Percentiles rank a stretch among this genome's conserved stretches.
These are phyloP conservation scores for Penicillium expansum DNA, from an alignment of 2,329 filamentous ascomycete genomes.

Conservation along the genomic window DNA sequence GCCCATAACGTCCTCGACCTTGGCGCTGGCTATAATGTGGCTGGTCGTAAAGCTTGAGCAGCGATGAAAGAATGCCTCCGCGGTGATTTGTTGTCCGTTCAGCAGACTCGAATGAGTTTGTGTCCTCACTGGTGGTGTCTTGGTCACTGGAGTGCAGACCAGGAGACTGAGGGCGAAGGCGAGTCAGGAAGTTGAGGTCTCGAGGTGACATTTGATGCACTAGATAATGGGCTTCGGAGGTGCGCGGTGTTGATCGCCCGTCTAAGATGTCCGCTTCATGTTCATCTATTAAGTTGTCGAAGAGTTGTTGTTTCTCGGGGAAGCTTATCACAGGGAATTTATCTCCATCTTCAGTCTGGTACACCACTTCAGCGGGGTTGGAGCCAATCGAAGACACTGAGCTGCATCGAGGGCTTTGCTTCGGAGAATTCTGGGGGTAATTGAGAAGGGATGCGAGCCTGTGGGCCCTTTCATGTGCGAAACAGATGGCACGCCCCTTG, in stretches of 20 bases:
- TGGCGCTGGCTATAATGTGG: conserved; percentile 25
- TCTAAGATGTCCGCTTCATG: conserved; percentile 30
- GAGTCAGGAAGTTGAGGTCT: conserved; percentile 33
- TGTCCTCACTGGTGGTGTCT: conserved; percentile 35
- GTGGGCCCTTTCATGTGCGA: conserved; percentile 36
- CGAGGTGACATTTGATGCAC: conserved; percentile 39
- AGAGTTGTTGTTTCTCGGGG: conserved; percentile 33
- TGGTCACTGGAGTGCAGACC: conserved; percentile 34
- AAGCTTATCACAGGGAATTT: conserved; percentile 37
- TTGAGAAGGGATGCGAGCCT: conserved; percentile 35
- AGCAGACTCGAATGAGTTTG: conserved; percentile 57
- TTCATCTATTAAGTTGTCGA: conserved; percentile 31
- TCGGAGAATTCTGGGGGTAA: conserved; percentile 32
- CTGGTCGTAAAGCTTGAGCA: conserved; percentile 68
- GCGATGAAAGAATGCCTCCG: conserved; percentile 68
- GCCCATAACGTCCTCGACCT: conserved; percentile 27
- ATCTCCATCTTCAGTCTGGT: conserved; percentile 33
- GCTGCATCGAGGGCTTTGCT: conserved; percentile 18
- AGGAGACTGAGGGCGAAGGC: conserved; percentile 32
- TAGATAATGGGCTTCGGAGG: conserved; percentile 33
- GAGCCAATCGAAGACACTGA: conserved; percentile 31
- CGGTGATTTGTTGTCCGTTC: conserved; percentile 66
- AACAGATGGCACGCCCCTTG: conserved; percentile 36
- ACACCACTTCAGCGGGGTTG: conserved; percentile 28
- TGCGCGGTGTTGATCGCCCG: conserved; percentile 28